These are phyloP conservation scores for Litchi chinensis DNA, from an alignment of 345 rosid species.

Conservation along the genomic window DNA sequence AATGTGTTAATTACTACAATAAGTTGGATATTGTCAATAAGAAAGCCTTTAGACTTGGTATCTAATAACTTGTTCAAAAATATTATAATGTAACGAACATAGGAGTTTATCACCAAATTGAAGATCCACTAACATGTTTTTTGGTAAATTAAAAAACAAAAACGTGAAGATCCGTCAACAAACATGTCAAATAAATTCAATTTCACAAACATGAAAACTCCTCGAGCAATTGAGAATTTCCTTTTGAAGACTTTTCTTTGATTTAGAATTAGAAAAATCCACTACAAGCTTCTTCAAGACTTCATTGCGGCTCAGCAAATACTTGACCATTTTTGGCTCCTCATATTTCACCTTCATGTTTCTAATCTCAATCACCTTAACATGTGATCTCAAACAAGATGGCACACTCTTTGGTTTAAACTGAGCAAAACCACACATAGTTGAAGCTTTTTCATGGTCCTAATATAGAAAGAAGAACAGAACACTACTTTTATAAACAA, in stretches of 20 bases:
- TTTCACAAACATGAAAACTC: neutral
- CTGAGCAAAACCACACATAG: neutral
- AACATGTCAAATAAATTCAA: neutral
- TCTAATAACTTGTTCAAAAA: too few relatives aligned
- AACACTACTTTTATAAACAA: neutral
- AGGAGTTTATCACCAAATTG: too few relatives aligned
- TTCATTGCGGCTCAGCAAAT: neutral
- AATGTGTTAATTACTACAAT: too few relatives aligned
- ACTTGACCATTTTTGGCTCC: neutral
- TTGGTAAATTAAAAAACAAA: neutral
- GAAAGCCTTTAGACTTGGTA: neutral
- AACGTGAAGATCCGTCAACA: neutral
- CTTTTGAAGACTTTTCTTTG: too few relatives aligned
- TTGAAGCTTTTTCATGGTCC: neutral
- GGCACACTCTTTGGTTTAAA: neutral
- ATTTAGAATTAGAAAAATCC: neutral
- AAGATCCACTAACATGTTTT: too few relatives aligned
- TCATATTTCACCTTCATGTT: neutral
- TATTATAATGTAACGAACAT: too few relatives aligned
- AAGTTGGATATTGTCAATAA: neutral
- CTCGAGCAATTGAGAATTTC: neutral
- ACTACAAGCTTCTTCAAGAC: neutral
- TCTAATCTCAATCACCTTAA: neutral
- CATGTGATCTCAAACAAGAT: neutral
- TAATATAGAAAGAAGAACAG: neutral